These are phyloP conservation scores for Globisporangium canariense DNA, from an alignment of 352 stramenopile species.

Conservation along the genomic window DNA sequence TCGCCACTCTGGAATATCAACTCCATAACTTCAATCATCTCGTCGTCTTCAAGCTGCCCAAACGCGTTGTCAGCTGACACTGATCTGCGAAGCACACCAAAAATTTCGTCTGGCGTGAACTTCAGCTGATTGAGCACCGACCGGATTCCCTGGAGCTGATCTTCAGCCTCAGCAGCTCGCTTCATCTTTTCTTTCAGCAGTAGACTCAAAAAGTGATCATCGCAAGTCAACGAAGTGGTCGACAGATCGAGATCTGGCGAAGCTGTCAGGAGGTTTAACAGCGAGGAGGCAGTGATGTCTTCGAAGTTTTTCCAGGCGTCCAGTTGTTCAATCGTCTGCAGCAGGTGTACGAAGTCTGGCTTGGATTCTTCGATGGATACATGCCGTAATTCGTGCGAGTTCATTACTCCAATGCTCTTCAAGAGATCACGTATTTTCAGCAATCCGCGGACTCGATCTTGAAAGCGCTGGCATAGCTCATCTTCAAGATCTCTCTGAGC, in stretches of 20 bases:
- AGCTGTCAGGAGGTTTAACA: conserved; percentile 13
- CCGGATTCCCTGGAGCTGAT: conserved; percentile 40
- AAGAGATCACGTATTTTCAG: conserved; percentile 39
- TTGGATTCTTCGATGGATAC: conserved; percentile 24
- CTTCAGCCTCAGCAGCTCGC: conserved; percentile 50
- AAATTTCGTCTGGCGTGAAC: conserved; percentile 45
- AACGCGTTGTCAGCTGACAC: conserved; percentile 6
- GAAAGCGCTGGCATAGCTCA: conserved; percentile 43
- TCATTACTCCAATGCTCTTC: conserved; percentile 32
- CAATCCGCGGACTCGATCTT: conserved; percentile 28
- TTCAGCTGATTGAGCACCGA: conserved; percentile 37
- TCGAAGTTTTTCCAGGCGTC: conserved; percentile 26
- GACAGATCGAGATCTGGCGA: conserved; percentile 23
- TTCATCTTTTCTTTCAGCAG: conserved; percentile 65
- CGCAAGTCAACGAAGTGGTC: conserved; percentile 24
- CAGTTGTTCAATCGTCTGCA: conserved; percentile 16
- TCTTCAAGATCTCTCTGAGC: conserved; percentile 29
- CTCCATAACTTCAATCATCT: conserved; percentile 24
- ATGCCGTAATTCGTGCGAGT: conserved; percentile 41
- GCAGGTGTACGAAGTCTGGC: conserved; percentile 16
- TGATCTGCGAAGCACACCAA: conserved; percentile 23
- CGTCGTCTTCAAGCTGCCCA: conserved; percentile 6
- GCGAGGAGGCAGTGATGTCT: conserved; percentile 10
- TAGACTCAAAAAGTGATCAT: conserved; percentile 38
- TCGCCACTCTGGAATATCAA: conserved; percentile 47